phyloP scores from a whole-genome alignment of 306 rosid genomes.

The Hylodesmum podocarpum region DNA sequence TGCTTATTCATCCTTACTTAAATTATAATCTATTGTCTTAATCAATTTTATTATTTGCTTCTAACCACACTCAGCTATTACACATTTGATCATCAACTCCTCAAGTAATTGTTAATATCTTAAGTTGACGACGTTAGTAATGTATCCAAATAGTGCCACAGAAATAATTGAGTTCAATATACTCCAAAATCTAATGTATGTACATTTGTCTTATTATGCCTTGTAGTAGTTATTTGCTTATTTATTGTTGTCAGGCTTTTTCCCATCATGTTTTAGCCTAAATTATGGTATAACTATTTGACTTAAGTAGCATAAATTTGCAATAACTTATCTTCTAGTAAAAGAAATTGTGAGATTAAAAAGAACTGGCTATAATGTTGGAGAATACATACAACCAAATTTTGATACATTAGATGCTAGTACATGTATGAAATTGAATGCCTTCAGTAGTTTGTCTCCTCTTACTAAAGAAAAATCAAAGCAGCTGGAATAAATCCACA shows the following conservation, averaged over 20 bases:
- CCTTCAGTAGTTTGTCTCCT: no score
- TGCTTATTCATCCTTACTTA: not conserved
- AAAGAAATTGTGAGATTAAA: no score
- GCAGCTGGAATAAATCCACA: not conserved
- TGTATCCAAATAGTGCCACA: not conserved
- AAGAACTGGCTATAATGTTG: no score
- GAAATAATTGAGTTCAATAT: not conserved
- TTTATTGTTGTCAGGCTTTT: not conserved
- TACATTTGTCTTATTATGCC: conserved; percentile 9
- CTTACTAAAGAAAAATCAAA: not conserved
- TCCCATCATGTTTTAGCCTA: not conserved
- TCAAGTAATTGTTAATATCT: not conserved
- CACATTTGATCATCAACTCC: not conserved
- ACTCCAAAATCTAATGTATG: not conserved
- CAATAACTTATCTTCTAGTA: no score
- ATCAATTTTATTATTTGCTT: not conserved
- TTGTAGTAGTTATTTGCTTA: not conserved
- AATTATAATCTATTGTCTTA: not conserved
- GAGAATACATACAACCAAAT: no score
- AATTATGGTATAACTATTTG: not conserved
- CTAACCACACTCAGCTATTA: not conserved
- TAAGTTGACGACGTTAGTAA: not conserved
- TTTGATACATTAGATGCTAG: no score
- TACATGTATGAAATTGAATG: no score
- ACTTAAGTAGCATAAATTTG: not conserved